Conservation (phyloP, 2,329 filamentous ascomycete genomes). For the Cordyceps fumosorosea region DNA sequence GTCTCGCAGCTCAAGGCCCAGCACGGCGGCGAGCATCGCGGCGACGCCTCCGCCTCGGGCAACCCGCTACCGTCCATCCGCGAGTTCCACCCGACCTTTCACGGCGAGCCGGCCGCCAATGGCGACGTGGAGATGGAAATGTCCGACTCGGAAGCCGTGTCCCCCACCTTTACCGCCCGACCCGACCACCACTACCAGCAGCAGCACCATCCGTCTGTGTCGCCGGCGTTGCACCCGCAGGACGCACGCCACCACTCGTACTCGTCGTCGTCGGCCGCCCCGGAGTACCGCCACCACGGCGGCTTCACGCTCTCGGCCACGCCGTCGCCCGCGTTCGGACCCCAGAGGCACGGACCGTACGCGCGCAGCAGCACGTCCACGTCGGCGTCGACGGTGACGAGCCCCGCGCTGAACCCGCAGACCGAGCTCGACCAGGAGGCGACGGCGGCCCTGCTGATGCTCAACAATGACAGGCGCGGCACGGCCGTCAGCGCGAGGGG, state of each 20-base stretch:
- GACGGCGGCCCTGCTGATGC: conserved; percentile 79
- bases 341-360: conserved; percentile 33
- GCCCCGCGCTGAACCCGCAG: conserved; percentile 50
- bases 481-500: conserved; percentile 34
- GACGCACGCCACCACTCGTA: conserved; percentile 45
- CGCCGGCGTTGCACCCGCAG: conserved; percentile 44
- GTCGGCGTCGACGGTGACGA: conserved; percentile 49
- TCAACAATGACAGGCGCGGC: conserved; percentile 69
- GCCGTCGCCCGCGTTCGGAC: conserved; percentile 52
- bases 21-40: conserved; percentile 29
- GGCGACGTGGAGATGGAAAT: conserved; percentile 56
- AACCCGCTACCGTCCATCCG: conserved; percentile 30
- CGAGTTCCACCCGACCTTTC: conserved; percentile 35
- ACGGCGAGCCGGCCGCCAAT: conserved; percentile 30
- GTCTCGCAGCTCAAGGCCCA: conserved; percentile 69
- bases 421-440: conserved; percentile 66
- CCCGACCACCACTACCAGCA: conserved; percentile 23
- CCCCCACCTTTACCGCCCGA: conserved; percentile 37
- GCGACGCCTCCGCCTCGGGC: conserved; percentile 21
- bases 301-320: conserved; percentile 44
- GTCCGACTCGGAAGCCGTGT: conserved; percentile 45
- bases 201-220: conserved; percentile 30
- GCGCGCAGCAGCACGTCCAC: conserved; percentile 35
- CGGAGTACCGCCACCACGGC: conserved; percentile 36
- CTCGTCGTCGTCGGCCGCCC: conserved; percentile 32